Evolutionary conservation across 345 rosid species (phyloP).

Genomic region (Salix purpurea): DNA sequence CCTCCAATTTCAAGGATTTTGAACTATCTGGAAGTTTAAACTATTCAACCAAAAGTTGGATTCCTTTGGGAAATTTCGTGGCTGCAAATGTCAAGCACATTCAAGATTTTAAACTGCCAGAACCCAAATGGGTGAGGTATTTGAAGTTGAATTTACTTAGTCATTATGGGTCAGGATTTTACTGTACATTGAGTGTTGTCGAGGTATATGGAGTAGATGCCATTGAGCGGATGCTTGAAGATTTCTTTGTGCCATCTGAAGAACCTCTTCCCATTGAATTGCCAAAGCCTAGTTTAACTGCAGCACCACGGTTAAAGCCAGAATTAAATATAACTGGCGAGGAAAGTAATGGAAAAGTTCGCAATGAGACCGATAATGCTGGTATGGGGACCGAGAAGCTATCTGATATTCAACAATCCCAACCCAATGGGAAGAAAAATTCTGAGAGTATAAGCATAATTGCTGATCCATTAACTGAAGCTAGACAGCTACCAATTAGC

Average conservation of each 20-base stretch:
- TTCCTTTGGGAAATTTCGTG: slow-evolving; percentile 51
- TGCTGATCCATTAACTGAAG: slow-evolving; percentile 58
- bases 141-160: slow-evolving; percentile 62
- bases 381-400: slow-evolving; percentile 19
- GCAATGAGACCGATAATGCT: slow-evolving; percentile 19
- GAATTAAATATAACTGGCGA: slow-evolving; percentile 30
- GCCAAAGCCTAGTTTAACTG: slow-evolving; percentile 31
- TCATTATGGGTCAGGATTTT: slow-evolving; percentile 92
- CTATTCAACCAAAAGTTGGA: slow-evolving; percentile 71
- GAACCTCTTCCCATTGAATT: slow-evolving; percentile 34
- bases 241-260: slow-evolving; percentile 59
- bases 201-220: slow-evolving; percentile 93
- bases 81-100: slow-evolving; percentile 74
- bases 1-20: slow-evolving; percentile 79
- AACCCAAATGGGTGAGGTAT: slow-evolving; percentile 93
- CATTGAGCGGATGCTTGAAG: slow-evolving; percentile 89
- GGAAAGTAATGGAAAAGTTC: slow-evolving; percentile 30
- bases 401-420: slow-evolving; percentile 32
- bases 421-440: slow-evolving; percentile 29
- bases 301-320: slow-evolving; percentile 21
- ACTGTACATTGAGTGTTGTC: slow-evolving; percentile 77
- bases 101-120: slow-evolving; percentile 67
- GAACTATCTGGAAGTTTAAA: slow-evolving; percentile 70
- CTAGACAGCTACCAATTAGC: slow-evolving; percentile 55
- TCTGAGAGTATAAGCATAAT: slow-evolving; percentile 22